A percentile compares a stretch with the other conserved stretches of the same genome.
These are phyloP conservation scores for Cladosporium sp. DNA, from an alignment of 2,329 filamentous ascomycete genomes.

Conservation along the genomic window DNA sequence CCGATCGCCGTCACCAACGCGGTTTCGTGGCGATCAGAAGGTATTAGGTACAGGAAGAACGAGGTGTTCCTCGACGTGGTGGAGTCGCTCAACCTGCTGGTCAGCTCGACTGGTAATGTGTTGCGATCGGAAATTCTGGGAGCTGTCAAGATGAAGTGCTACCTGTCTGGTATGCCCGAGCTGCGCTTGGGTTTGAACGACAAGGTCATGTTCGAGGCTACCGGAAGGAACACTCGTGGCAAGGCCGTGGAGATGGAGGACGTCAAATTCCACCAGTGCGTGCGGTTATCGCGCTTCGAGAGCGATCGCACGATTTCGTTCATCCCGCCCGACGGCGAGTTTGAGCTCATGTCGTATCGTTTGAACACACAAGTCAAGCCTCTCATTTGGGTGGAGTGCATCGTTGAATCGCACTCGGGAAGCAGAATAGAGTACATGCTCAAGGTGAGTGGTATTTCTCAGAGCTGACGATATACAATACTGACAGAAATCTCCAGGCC, in stretches of 20 bases:
- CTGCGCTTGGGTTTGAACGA: conserved; percentile 91
- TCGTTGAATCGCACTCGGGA: conserved; percentile 93
- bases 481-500: conserved; percentile 48
- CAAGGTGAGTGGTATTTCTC: conserved; percentile 54
- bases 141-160: conserved; percentile 99
- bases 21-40: conserved; percentile 96
- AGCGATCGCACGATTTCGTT: conserved; percentile 99
- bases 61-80: conserved; percentile 98
- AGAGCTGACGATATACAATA: background rate
- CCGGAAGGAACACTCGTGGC: conserved; percentile 84
- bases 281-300: conserved; percentile 91
- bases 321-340: conserved; percentile 96
- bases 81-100: conserved; percentile 92
- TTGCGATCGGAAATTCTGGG: conserved; percentile 93
- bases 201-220: conserved; percentile 99
- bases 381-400: conserved; percentile 96
- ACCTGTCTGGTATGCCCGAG: conserved; percentile 97
- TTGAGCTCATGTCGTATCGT: conserved; percentile 98
- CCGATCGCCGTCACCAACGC: conserved; percentile 98
- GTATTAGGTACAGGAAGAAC: conserved; percentile 98
- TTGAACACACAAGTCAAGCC: conserved; percentile 98
- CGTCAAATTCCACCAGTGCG: conserved; percentile 99
- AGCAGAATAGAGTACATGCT: conserved; percentile 98
- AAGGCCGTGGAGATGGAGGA: conserved; percentile 99
- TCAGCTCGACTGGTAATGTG: conserved; percentile 91